Evolutionary conservation across 2,329 filamentous ascomycete species (phyloP).

Genomic region (Chaetomium sp.): DNA sequence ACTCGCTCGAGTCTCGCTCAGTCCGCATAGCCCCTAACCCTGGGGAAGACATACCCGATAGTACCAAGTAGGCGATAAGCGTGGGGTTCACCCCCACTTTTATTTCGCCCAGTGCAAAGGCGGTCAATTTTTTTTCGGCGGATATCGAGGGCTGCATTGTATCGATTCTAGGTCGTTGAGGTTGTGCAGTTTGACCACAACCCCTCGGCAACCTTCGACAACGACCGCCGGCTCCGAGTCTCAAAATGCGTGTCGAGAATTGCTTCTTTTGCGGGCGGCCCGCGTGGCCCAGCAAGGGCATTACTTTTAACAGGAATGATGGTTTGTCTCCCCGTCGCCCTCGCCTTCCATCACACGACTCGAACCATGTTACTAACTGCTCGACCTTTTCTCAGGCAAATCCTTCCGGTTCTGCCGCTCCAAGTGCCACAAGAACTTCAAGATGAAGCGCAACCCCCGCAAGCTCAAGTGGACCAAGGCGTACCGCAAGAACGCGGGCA

Average conservation of each 20-base stretch:
- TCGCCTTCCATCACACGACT: background rate
- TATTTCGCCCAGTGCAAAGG: constrained; percentile 24
- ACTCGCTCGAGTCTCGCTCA: no score
- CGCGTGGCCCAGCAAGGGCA: constrained; percentile 59
- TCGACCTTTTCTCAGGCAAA: constrained; percentile 38
- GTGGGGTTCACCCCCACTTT: constrained; percentile 22
- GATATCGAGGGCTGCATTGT: constrained; percentile 18
- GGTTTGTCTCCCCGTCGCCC: constrained; percentile 36
- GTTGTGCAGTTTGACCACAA: constrained; percentile 22
- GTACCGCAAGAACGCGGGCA: constrained; percentile 81
- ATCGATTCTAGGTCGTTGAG: constrained; percentile 19
- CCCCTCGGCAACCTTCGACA: constrained; percentile 22
- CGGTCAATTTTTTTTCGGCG: constrained; percentile 34
- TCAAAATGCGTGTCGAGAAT: constrained; percentile 36
- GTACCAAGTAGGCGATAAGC: no score
- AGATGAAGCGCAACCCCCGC: constrained; percentile 97
- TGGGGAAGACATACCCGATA: no score
- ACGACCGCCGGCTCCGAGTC: constrained; percentile 17
- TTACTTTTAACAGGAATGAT: constrained; percentile 56
- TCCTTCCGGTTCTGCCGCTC: constrained; percentile 61
- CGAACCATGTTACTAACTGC: constrained; percentile 5
- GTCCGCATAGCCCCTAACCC: background rate
- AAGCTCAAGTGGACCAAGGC: constrained; percentile 98
- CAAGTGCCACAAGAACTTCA: constrained; percentile 73
- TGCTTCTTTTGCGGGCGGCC: constrained; percentile 43